Evolutionary conservation across 2,329 filamentous ascomycete genomes (phyloP).

Genomic region (Aspergillus intermedius): DNA sequence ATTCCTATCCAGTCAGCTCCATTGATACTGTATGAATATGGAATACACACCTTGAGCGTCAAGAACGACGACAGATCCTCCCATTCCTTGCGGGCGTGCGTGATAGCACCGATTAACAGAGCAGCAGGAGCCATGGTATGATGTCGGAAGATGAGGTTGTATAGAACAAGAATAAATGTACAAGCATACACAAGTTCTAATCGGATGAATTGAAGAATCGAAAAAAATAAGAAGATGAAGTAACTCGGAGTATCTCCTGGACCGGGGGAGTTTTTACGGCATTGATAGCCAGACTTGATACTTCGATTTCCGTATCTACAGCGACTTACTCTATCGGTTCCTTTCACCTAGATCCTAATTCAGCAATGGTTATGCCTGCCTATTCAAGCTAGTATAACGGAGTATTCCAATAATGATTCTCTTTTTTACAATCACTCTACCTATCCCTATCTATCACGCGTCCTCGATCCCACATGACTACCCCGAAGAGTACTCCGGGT

Average conservation of each 20-base stretch:
- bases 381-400: background rate
- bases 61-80: constrained; percentile 34
- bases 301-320: too few relatives aligned
- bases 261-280: too few relatives aligned
- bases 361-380: background rate
- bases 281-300: too few relatives aligned
- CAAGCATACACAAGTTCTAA: background rate
- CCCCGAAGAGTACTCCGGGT: background rate
- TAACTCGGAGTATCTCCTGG: too few relatives aligned
- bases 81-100: constrained; percentile 40
- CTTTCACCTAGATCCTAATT: background rate
- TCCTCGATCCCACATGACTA: background rate
- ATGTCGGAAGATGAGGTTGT: constrained; percentile 8
- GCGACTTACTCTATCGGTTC: background rate
- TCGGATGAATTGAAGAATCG: background rate
- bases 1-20: constrained; percentile 40
- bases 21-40: too few relatives aligned
- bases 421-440: background rate
- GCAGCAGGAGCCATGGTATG: constrained; percentile 35
- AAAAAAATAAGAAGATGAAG: too few relatives aligned
- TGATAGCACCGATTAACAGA: constrained; percentile 41
- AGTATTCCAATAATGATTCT: background rate
- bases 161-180: background rate
- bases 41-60: constrained; percentile 32
- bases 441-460: background rate